These are phyloP conservation scores for Hortiboletus campestris DNA, from an alignment of 768 basidiomycete species.

Conservation along the genomic window DNA sequence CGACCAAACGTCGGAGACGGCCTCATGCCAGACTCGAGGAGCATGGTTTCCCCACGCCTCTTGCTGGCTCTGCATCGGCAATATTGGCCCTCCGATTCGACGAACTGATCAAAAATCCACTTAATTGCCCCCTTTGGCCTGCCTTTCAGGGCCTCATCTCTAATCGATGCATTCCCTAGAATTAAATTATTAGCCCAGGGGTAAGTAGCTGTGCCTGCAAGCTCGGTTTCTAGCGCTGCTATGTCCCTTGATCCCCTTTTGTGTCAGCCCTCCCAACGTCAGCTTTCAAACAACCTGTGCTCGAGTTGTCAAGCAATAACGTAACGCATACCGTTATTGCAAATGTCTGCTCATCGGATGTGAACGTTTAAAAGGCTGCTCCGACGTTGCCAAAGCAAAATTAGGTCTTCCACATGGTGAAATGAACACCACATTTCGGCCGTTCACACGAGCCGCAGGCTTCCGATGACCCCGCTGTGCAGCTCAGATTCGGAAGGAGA, in stretches of 20 bases:
- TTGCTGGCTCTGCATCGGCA: too few species aligned
- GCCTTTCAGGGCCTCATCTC: too few species aligned
- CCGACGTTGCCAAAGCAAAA: constrained; percentile 16
- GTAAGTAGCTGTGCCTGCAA: background rate
- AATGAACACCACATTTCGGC: background rate
- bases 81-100: too few species aligned
- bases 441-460: constrained; percentile 16
- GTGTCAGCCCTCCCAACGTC: background rate
- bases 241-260: background rate
- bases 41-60: too few species aligned
- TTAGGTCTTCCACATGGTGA: background rate
- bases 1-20: too few species aligned
- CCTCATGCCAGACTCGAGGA: too few species aligned
- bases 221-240: background rate
- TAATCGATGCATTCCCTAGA: too few species aligned
- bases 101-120: too few species aligned
- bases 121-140: too few species aligned
- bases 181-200: too few species aligned
- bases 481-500: constrained; percentile 8
- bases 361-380: constrained; percentile 14
- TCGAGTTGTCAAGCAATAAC: constrained; percentile 1
- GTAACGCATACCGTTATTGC: background rate
- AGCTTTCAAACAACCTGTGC: background rate
- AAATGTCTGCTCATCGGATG: background rate
- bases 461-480: constrained; percentile 6